Evolutionary conservation across 2,329 filamentous ascomycete genomes (phyloP).

Genomic region (Trichoderma asperellum): DNA sequence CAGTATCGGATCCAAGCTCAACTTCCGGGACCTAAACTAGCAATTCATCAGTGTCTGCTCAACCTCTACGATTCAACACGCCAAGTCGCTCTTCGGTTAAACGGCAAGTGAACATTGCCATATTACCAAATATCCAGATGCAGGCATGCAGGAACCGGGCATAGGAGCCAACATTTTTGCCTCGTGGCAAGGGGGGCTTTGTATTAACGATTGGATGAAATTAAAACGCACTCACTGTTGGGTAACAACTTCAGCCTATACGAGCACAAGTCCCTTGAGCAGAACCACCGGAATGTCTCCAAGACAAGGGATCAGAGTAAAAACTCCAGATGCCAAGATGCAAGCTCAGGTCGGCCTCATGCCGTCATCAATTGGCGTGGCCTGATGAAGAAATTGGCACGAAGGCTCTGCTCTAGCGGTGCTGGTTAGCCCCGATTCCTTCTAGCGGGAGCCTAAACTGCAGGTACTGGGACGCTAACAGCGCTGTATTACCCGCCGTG

Average conservation of each 20-base stretch:
- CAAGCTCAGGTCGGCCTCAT: not conserved
- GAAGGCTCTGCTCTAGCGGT: not conserved
- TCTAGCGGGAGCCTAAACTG: not conserved
- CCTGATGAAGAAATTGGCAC: conserved; percentile 13
- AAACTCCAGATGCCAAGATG: not conserved
- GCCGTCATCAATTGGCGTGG: conserved; percentile 13
- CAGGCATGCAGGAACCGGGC: not conserved
- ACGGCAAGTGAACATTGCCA: not conserved
- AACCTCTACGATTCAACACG: not conserved
- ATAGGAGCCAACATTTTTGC: not conserved
- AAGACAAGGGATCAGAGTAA: not conserved
- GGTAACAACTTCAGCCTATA: not conserved
- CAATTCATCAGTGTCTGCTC: not conserved
- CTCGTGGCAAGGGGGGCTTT: not conserved
- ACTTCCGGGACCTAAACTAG: not conserved
- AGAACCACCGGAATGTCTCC: not conserved
- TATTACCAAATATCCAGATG: not conserved
- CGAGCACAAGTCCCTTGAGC: not conserved
- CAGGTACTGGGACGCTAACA: conserved; percentile 8
- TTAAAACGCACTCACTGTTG: not conserved
- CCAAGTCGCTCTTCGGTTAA: not conserved
- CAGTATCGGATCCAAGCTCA: not conserved
- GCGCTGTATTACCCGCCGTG: not conserved
- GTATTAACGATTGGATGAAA: not conserved
- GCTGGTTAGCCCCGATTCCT: not conserved